Evolutionary conservation across 768 basidiomycete species (phyloP).

Genomic region (Lentinula aciculospora): DNA sequence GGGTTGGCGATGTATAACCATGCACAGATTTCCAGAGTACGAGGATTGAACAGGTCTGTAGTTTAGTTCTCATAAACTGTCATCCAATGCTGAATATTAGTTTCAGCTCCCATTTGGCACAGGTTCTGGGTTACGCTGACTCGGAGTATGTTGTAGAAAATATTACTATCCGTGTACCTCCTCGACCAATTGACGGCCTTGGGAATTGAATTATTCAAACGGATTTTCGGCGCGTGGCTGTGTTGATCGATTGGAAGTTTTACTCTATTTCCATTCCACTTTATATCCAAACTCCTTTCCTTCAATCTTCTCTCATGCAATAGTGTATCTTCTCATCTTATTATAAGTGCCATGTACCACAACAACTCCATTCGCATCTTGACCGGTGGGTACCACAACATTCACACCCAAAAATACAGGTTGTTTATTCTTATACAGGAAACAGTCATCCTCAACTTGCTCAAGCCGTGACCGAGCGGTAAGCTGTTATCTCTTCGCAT

Average conservation of each 20-base stretch:
- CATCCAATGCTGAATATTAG: constrained; percentile 13
- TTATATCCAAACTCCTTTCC: neutral
- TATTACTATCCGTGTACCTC: constrained; percentile 69
- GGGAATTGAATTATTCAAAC: too few species aligned
- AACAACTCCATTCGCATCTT: constrained; percentile 76
- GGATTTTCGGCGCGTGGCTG: neutral
- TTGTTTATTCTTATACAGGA: constrained; percentile 43
- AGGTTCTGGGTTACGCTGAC: constrained; percentile 88
- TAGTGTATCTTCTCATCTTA: constrained; percentile 5
- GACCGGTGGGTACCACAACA: constrained; percentile 43
- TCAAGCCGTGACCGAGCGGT: constrained; percentile 93
- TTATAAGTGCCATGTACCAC: constrained; percentile 62
- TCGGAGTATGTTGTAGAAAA: constrained; percentile 97
- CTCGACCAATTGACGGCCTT: constrained; percentile 19
- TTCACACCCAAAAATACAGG: neutral
- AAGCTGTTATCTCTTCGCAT: constrained; percentile 48
- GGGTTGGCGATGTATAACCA: constrained; percentile 97
- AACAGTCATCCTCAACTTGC: constrained; percentile 99
- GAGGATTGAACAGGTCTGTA: constrained; percentile 86
- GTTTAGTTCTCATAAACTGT: neutral
- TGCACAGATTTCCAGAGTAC: constrained; percentile 81
- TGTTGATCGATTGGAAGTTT: neutral
- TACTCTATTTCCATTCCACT: neutral
- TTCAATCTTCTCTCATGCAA: constrained; percentile 1
- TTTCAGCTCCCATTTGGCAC: constrained; percentile 70